Evolutionary conservation across 306 rosid species (phyloP).

Genomic region (Chamaecrista fasciculata): DNA sequence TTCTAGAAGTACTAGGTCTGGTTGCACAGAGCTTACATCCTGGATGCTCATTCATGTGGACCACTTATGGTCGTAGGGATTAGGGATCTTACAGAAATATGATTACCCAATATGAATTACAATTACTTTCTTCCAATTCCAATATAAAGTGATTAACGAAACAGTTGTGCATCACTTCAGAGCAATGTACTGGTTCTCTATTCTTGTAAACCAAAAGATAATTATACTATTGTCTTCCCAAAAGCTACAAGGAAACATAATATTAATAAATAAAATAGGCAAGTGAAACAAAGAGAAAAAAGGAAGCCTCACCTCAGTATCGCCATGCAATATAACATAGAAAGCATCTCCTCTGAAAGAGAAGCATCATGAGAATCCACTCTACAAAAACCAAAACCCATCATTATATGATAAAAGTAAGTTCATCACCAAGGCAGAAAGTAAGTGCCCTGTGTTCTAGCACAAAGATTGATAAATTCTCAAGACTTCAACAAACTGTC

Average conservation of each 20-base stretch:
- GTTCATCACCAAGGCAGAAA: background rate
- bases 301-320: constrained; percentile 57
- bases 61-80: background rate
- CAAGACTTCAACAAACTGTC: background rate
- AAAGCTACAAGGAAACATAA: background rate
- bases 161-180: background rate
- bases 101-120: background rate
- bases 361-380: constrained; percentile 35
- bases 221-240: background rate
- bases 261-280: background rate
- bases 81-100: background rate
- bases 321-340: constrained; percentile 80
- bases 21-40: background rate
- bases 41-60: background rate
- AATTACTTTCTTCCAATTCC: background rate
- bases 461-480: background rate
- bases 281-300: background rate
- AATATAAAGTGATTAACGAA: background rate
- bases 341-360: constrained; percentile 70
- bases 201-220: background rate
- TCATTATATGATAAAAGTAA: background rate
- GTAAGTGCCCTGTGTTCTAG: background rate
- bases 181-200: background rate
- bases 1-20: background rate
- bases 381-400: constrained; percentile 20